Percentiles rank a stretch among this genome's conserved stretches.
These are phyloP conservation scores for Citrus cavaleriei DNA, from an alignment of 345 rosid species.

Conservation along the genomic window DNA sequence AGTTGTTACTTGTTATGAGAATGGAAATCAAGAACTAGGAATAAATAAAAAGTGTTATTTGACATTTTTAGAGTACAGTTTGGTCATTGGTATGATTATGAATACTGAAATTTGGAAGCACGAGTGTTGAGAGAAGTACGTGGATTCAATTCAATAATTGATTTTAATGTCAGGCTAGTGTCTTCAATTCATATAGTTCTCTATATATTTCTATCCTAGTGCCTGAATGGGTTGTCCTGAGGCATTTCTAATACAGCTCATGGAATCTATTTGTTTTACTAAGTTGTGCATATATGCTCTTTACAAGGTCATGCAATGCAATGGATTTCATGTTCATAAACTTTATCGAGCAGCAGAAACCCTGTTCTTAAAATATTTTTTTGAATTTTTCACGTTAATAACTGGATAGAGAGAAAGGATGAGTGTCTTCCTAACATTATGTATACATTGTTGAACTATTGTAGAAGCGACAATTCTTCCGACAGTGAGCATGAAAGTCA, in stretches of 20 bases:
- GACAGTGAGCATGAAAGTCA: constrained; percentile 58
- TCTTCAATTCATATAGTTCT: not conserved
- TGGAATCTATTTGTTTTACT: not conserved
- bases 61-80: not conserved
- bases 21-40: not conserved
- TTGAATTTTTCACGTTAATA: not conserved
- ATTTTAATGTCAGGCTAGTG: not conserved
- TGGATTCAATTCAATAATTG: not conserved
- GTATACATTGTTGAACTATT: constrained; percentile 7
- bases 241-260: not conserved
- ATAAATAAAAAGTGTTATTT: not conserved
- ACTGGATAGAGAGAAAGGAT: not conserved
- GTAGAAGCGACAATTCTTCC: constrained; percentile 45
- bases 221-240: not conserved
- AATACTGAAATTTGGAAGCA: not conserved
- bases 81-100: not conserved
- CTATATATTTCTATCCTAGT: not conserved
- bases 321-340: not conserved
- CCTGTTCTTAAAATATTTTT: not conserved
- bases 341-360: not conserved
- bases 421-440: constrained; percentile 2
- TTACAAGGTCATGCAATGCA: not conserved
- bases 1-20: not conserved
- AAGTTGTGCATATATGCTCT: not conserved
- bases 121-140: not conserved